Conservation (phyloP, 1,284 basidiomycete species). For the Microstroma glucosiphilum region DNA sequence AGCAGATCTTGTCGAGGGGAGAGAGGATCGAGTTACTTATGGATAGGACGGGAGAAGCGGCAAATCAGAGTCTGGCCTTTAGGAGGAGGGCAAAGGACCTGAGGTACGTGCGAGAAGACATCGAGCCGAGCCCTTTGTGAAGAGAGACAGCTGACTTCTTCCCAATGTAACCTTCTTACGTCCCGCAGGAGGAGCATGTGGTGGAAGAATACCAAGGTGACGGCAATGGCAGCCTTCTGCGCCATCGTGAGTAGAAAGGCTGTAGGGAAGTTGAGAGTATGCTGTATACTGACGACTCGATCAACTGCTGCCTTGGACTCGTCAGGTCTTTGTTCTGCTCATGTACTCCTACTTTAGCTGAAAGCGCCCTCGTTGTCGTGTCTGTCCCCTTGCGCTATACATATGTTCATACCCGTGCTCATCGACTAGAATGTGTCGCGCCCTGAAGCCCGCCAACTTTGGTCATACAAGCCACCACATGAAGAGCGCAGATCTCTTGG, state of each 20-base stretch:
- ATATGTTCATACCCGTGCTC: too few species aligned
- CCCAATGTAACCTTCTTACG: neutral
- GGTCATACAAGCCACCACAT: too few species aligned
- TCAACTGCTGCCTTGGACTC: neutral
- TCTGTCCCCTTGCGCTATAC: too few species aligned
- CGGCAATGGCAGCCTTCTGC: slow-evolving; percentile 67
- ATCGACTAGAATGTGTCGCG: too few species aligned
- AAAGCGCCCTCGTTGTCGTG: neutral
- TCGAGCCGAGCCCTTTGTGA: neutral
- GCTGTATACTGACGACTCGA: neutral
- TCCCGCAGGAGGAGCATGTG: slow-evolving; percentile 70
- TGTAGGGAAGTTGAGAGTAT: neutral
- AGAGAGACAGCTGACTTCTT: neutral
- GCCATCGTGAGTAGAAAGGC: slow-evolving; percentile 60
- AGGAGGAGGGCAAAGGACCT: slow-evolving; percentile 78
- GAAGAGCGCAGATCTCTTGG: too few species aligned
- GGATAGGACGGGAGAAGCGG: slow-evolving; percentile 94
- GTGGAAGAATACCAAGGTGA: slow-evolving; percentile 69
- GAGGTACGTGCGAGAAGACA: slow-evolving; percentile 48
- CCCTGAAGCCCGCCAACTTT: too few species aligned
- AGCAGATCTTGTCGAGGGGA: slow-evolving; percentile 80
- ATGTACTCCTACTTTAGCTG: slow-evolving; percentile 8
- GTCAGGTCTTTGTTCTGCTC: slow-evolving; percentile 11
- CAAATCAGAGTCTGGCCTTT: slow-evolving; percentile 92
- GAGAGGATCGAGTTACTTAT: slow-evolving; percentile 93